Evolutionary conservation across 2,329 filamentous ascomycete genomes (phyloP), one percentile per base, ranked within the genome.

Genomic region (Aspergillus sp.): DNA sequence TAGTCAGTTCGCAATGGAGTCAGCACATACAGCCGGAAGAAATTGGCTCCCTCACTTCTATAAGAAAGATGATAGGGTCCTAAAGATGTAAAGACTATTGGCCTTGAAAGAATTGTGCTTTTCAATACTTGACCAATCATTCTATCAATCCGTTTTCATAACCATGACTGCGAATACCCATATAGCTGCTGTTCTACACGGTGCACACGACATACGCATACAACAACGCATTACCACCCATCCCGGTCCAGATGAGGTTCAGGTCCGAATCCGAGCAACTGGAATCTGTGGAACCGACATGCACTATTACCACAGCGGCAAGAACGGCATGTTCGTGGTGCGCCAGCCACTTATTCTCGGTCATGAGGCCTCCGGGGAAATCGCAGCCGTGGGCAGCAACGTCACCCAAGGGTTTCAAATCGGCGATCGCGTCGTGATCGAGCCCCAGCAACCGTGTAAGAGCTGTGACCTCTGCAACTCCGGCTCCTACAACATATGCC

Each of bases 261-360:
- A 87, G 71, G 74, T 88, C 59, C 78, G 80, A 56, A 80, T 88
- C 60, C 82, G 81, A 56, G 79, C 81, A 59, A 88, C 85, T 11
- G 85, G 85, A 42, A 84, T 88, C 67, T 88, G 86, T 71, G 86
- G 86, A 64, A 84, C 82, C 52, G 86, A 88, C 71, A 80, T 86
- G 16, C 86, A 95, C 81, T 94, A 94, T 84, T 93, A 89, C 83
- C 79, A 85, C 60, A 87, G 92, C 74, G 90, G 89, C 69, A 85
- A 87, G 71, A 64, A 63, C 26, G 57, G 62, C 29, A 45, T 39
- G 3, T 46, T 58, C 39, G 36, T 24, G 4, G 47, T 59, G 14
- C 31, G 36, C 14, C 24, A 61, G 22, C 56, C 63, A 70, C 69
- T 94, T 81, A 86, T 90, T 3, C 84, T 93, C 2, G 86, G 86